Percentiles rank a stretch among this genome's conserved stretches.
Evolutionary conservation across 2,329 filamentous ascomycete genomes (phyloP).

Genomic region (Karstenula rhodostoma): DNA sequence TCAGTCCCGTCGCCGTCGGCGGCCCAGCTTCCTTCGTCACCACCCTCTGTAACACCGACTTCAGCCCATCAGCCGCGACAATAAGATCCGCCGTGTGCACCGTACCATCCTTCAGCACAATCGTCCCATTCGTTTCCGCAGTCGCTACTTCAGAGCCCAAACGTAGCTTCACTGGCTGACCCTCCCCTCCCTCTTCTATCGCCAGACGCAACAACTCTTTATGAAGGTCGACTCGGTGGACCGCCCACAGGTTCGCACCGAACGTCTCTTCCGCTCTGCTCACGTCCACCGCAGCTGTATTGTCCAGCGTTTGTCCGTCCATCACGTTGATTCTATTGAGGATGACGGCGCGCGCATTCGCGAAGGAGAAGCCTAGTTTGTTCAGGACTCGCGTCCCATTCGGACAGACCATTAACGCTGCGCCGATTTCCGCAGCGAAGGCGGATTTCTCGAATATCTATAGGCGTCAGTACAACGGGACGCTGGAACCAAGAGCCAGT

Average conservation of each 20-base stretch:
- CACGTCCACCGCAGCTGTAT: background rate
- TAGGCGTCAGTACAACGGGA: background rate
- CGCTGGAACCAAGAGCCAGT: background rate
- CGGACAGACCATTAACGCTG: conserved; percentile 12
- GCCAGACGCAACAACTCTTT: conserved; percentile 14
- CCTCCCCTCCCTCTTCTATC: background rate
- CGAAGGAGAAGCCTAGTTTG: conserved; percentile 17
- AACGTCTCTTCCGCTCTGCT: conserved; percentile 6
- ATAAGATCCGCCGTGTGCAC: conserved; percentile 18
- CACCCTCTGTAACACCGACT: conserved; percentile 5
- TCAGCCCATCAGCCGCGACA: conserved; percentile 16
- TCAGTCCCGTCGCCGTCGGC: conserved; percentile 11
- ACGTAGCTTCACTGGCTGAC: background rate
- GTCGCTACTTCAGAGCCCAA: conserved; percentile 4
- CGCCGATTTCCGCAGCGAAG: conserved; percentile 15
- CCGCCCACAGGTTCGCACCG: conserved; percentile 5
- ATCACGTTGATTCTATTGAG: background rate
- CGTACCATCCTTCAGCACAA: conserved; percentile 14
- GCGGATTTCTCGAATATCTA: conserved; percentile 15
- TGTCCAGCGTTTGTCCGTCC: conserved; percentile 1
- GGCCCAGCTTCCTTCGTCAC: conserved; percentile 6
- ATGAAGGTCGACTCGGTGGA: conserved; percentile 14
- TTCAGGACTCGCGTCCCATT: conserved; percentile 16
- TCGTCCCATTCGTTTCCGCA: conserved; percentile 3
- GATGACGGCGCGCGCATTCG: conserved; percentile 9